Evolutionary conservation across 2,329 filamentous ascomycete genomes (phyloP), one percentile per base, ranked within the genome.

Genomic region (Cercospora sp.): DNA sequence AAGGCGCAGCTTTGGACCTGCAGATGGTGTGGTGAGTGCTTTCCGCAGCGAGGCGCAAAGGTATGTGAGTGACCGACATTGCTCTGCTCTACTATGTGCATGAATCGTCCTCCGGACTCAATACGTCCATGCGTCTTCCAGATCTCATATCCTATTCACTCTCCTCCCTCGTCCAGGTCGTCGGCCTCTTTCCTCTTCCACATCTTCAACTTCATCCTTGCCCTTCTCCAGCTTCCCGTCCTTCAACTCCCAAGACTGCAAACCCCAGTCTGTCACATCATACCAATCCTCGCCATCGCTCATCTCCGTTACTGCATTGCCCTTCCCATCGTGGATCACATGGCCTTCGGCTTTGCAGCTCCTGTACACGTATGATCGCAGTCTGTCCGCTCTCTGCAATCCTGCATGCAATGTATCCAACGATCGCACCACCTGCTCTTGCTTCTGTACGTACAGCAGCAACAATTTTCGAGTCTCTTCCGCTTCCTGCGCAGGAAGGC

Each of bases 241-340:
- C 28, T 72, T 72, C 61, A 78, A 45, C 36, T 76, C 75, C 70
- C 72, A 64, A 2, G 64, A 53, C 58, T 68, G 66, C 60, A 95
- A 78, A 0, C 87, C 87, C 91, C 91, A 94, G 80, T 92, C 90
- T 63, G 92, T 90, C 75, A 87, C 87, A 79, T 96, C 92, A 76
- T 93, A 94, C 91, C 91, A 96, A 77, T 96, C 92, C 82, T 96
- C 92, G 10, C 91, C 91, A 77, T 96, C 92, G 61, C 90, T 93
- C 89, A 95, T 89, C 78, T 94, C 91, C 30, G 76, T 78, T 33
- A 73, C 71, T 69, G 72, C 67, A 23, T 73, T 75, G 6, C 75
- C 75, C 68, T 74, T 74, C 8, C 73, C 73, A 60, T 76, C 75
- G 3, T 63, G 61, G 60, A 89, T 87, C 16, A 89, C 79, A 76